Evolutionary conservation across 148 eudicot species (phyloP), one percentile per base, ranked within the genome.

Genomic region (Beta vulgaris): DNA sequence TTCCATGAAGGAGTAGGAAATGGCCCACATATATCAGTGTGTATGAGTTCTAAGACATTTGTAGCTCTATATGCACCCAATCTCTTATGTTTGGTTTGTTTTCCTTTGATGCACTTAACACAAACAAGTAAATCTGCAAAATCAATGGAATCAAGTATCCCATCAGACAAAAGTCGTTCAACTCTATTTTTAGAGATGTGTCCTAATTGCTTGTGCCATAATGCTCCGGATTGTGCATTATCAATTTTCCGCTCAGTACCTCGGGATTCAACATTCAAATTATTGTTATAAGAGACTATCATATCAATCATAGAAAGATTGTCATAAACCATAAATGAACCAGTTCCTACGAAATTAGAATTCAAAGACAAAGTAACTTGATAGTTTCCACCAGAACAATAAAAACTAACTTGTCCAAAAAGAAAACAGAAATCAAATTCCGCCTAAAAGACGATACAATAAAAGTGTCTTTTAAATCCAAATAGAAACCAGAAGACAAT

Each of bases 91-190:
- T 72, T 51, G 26, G 61, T 51, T 23, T 35, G 74, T 55, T 55
- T 72, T 0, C 64, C 74, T 23, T 71, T 55, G 21, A 53, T 71
- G 32, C 61, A 53, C 15, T n/a, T 25, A 31, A 70, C 63, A 35
- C 43, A 53, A 7, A 53, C 31, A 21, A 53, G 14, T 35, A 71
- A 55, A 58, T 71, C 16, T 54, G 74, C 35, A 31, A 71, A 71
- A 6, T 71, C 63, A 23, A 71, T 10, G 57, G 42, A 31, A 71
- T 71, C 35, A 37, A 71, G 16, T 32, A 71, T 37, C 13, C 74
- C 74, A 31, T 71, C 48, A 10, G n/a, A 71, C 74, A 71, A 62
- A 53, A 71, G 74, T 37, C 74, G 32, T 54, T 69, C 23, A 71
- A 71, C 14, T 71, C 63, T 53, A 25, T 72, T 40, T 35, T 36